Evolutionary conservation across 2,329 filamentous ascomycete species (phyloP), one percentile per base, ranked within the genome.

Genomic region (Colletotrichum tropicicola): DNA sequence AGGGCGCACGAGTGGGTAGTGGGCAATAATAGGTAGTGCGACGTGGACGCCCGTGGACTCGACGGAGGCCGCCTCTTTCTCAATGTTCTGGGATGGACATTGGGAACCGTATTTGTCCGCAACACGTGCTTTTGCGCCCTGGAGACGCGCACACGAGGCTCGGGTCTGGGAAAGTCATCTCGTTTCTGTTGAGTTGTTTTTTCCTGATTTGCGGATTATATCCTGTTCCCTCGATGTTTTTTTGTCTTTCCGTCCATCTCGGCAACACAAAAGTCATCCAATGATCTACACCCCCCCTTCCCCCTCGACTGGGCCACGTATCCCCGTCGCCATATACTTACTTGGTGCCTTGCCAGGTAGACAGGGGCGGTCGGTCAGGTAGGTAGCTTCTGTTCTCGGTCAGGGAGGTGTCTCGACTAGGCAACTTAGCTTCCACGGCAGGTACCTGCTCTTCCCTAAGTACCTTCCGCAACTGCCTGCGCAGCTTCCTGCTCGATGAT

Each of bases 71-170:
- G 47, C 59, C 59, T 43, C 25, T n/a, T 32, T 41, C 3, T 2
- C 48, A 1, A 27, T 5, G 7, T 37, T 15, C 32, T 23, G 47
- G 10, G 47, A 17, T 30, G 27, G 28, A 49, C 17, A 27, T 35
- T 57, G 27, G 30, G 54, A 43, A n/a, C n/a, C n/a, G n/a, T 32
- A 5, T 13, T 21, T 21, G 30, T 30, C 21, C 5, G 9, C n/a
- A 44, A 55, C 45, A 47, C 4, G 59, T 62, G 44, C 44, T 58
- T 62, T 55, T 54, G n/a, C n/a, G n/a, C n/a, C n/a, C n/a, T n/a
- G n/a, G n/a, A n/a, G n/a, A n/a, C n/a, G n/a, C n/a, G n/a, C n/a
- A 32, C 13, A 35, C 9, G 21, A 21, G n/a, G 35, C 27, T 41
- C 12, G 27, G 45, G 25, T 2, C 17, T 17, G 10, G 17, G 15